Evolutionary conservation across 805 yeast genomes (phyloP), one percentile per base, ranked within the genome.

Genomic region (Ogataea kodamae): DNA sequence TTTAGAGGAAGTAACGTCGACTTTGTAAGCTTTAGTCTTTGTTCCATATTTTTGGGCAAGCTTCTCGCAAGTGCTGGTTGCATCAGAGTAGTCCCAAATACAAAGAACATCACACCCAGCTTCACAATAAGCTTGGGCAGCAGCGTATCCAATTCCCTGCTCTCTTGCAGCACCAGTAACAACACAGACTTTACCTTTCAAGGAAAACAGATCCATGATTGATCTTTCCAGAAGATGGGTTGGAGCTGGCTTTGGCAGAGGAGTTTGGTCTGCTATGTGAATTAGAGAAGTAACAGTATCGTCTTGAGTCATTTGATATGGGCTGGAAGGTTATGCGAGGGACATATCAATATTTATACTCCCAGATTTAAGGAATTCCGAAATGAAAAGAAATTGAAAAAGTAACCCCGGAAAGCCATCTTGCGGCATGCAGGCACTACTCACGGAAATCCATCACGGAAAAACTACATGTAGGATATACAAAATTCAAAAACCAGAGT

Each of bases 41-140:
- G 48, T 42, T 7, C 57, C 55, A 33, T 45, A 59, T 51, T 45
- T 55, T 47, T 31, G 23, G 4, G 43, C 33, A n/a, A 54, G 35
- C 8, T 20, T 25, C 17, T 38, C 43, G 21, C 45, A 42, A 10
- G 52, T 41, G 23, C 43, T 48, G 3, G 48, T 30, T 25, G 52
- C 45, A 40, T 49, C 59, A 25, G 33, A 33, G 42, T 44, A 59
- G 45, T 50, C 62, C 61, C 67, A 62, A 28, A 66, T 50, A 28
- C 85, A 85, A 20, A 87, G 74, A 25, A 35, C 55, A 43, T 81
- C 81, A 7, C 94, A 95, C 32, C 95, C 95, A 4, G 90, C 90
- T 62, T 84, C 90, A 30, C 88, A 82, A 50, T 68, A 84, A 2
- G 87, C 89, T 57, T 77, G 83, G 26, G 94, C 94, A 21, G 83